phyloP scores from a whole-genome alignment of 2,329 filamentous ascomycete species.

The Ascochyta viciae-villosae region DNA sequence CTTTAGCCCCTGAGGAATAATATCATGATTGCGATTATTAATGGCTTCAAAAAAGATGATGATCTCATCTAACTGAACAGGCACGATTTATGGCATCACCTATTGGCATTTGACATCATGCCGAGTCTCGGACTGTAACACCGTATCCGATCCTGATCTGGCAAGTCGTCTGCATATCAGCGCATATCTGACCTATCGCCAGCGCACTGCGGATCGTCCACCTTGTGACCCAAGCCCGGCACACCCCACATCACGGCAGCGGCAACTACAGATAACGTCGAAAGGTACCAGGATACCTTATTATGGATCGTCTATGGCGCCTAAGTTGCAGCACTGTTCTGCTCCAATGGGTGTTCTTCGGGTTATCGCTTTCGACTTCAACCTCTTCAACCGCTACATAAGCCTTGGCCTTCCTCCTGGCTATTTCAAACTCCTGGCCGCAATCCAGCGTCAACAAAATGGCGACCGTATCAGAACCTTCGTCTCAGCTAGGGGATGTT shows the following conservation, averaged over 20 bases:
- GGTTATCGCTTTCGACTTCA: not conserved
- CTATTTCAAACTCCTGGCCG: not conserved
- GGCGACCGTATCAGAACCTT: conserved; percentile 13
- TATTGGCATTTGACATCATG: not conserved
- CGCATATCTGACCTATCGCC: conserved; percentile 23
- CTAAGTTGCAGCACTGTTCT: conserved; percentile 3
- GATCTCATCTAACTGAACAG: too few species aligned
- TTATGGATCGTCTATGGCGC: conserved; percentile 26
- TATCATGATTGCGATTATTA: too few species aligned
- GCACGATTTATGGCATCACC: too few species aligned
- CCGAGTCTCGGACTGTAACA: conserved; percentile 10
- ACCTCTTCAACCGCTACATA: conserved; percentile 8
- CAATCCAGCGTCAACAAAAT: conserved; percentile 3
- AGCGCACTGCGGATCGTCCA: conserved; percentile 15
- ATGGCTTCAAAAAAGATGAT: too few species aligned
- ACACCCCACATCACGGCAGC: conserved; percentile 19
- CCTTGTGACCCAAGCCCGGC: conserved; percentile 5
- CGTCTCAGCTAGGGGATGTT: conserved; percentile 2
- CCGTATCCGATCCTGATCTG: conserved; percentile 19
- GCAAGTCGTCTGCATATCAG: conserved; percentile 22
- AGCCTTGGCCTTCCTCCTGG: not conserved
- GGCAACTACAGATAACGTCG: conserved; percentile 15
- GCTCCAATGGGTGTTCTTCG: conserved; percentile 12
- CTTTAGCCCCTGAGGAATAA: too few species aligned
- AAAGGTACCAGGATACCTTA: conserved; percentile 23